Evolutionary conservation across 495 filamentous ascomycete genomes (phyloP), one percentile per base, ranked within the genome.

Genomic region (Letharia columbiana): DNA sequence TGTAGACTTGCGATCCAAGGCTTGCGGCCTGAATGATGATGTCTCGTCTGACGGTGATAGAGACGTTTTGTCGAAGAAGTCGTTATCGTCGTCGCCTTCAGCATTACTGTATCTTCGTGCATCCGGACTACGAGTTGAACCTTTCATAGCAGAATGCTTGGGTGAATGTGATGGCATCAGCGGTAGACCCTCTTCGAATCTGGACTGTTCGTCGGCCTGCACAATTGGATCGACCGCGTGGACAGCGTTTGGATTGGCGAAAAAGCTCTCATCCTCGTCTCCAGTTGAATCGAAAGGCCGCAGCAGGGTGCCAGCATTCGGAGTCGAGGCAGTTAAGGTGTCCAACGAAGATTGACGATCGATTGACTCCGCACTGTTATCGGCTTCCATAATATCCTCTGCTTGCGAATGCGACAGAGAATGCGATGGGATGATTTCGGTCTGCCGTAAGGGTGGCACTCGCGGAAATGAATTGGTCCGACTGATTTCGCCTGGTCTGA

Each of bases 381-480:
- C 75, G 56, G 76, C 71, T 15, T 78, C 70, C 44, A 81, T 63
- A 42, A 81, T 76, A 20, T 79, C 75, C 62, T 78, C 74, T 8
- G 75, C 80, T 64, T 82, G 79, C 40, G 68, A 79, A 6, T 74
- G 71, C 18, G 77, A 73, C 28, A 77, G 70, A 10, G 65, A 60
- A 23, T 74, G 66, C 49, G 72, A 66, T 58, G 60, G 44, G 6
- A 33, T 37, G 7, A 70, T 62, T 54, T 68, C 66, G 49, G 65
- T 62, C 40, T 74, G 59, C 50, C 75, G 73, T 1, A 75, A 47
- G 18, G 79, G 78, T 39, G 81, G 79, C 2, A 87, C 80, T 18
- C 72, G 74, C 13, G 86, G 86, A 67, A 88, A 89, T 0, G 86
- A 87, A 71, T 88, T 86, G 54, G 85, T 82, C 60, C 84, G 78